A percentile compares a stretch with the other conserved stretches of the same genome.
phyloP scores from a whole-genome alignment of 176 grass and related monocot genomes.

The barley (Hordeum vulgare) region DNA sequence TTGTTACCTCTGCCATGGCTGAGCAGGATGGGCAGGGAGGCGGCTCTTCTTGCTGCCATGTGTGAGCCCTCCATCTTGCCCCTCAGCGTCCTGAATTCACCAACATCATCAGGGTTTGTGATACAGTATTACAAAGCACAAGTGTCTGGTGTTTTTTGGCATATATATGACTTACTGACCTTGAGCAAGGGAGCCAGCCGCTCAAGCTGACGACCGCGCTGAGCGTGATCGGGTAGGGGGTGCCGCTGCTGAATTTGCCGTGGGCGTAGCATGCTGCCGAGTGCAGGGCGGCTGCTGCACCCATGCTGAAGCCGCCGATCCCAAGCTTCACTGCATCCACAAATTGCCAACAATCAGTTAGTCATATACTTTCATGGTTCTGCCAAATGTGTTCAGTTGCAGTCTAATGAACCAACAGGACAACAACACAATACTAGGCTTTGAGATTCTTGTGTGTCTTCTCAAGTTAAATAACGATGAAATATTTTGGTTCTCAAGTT shows the following conservation, averaged over 20 bases:
- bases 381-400: no score
- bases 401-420: no score
- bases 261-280: slow-evolving; percentile 68
- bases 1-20: slow-evolving; percentile 72
- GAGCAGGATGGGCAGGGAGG: slow-evolving; percentile 58
- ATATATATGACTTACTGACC: slow-evolving; percentile 62
- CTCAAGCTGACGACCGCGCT: slow-evolving; percentile 63
- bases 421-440: no score
- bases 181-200: slow-evolving; percentile 96
- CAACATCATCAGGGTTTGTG: background rate
- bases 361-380: background rate
- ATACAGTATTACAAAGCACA: background rate
- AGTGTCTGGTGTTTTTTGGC: background rate
- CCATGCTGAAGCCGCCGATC: slow-evolving; percentile 93
- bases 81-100: slow-evolving; percentile 53
- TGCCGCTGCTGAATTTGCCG: slow-evolving; percentile 62
- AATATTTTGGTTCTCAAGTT: background rate
- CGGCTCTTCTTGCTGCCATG: slow-evolving; percentile 54
- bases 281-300: slow-evolving; percentile 48
- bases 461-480: background rate
- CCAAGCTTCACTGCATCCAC: slow-evolving; percentile 70
- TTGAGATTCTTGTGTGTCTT: no score
- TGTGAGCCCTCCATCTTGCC: slow-evolving; percentile 74
- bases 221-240: slow-evolving; percentile 59
- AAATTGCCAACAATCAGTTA: background rate